A percentile compares a stretch with the other conserved stretches of the same genome.
phyloP scores from a whole-genome alignment of 139 green algal species.

The Picochlorum sp. region DNA sequence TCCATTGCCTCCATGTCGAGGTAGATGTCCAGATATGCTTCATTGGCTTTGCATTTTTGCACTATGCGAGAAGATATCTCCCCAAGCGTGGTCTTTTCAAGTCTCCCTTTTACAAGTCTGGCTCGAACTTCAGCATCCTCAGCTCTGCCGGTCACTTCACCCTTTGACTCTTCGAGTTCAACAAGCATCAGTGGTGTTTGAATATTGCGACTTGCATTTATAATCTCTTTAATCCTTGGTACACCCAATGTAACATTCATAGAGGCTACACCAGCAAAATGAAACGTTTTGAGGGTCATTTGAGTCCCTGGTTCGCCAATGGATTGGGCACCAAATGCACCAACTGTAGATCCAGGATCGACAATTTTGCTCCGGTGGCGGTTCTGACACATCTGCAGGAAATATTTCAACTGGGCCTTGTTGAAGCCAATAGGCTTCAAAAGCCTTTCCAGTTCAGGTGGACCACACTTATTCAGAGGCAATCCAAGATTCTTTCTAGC shows the following conservation, averaged over 20 bases:
- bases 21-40: background rate
- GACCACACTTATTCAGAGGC: slow-evolving; percentile 23
- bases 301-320: slow-evolving; percentile 96
- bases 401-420: slow-evolving; percentile 42
- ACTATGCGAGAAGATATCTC: slow-evolving; percentile 58
- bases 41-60: background rate
- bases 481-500: slow-evolving; percentile 46
- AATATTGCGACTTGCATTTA: slow-evolving; percentile 94
- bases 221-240: slow-evolving; percentile 99
- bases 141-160: slow-evolving; percentile 28
- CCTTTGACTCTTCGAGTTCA: background rate
- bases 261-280: slow-evolving; percentile 94
- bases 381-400: slow-evolving; percentile 39
- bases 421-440: slow-evolving; percentile 53
- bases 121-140: slow-evolving; percentile 55
- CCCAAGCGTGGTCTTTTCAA: slow-evolving; percentile 84
- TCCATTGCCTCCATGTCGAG: slow-evolving; percentile 58
- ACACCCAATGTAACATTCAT: slow-evolving; percentile 98
- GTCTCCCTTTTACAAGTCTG: slow-evolving; percentile 80
- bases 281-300: slow-evolving; percentile 99
- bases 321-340: slow-evolving; percentile 85
- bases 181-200: slow-evolving; percentile 92
- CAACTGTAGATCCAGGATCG: slow-evolving; percentile 84
- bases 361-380: slow-evolving; percentile 34
- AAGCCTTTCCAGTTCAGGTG: slow-evolving; percentile 45